phyloP scores from a whole-genome alignment of 2,329 filamentous ascomycete genomes.

The Aspergillus fumigatiaffinis region DNA sequence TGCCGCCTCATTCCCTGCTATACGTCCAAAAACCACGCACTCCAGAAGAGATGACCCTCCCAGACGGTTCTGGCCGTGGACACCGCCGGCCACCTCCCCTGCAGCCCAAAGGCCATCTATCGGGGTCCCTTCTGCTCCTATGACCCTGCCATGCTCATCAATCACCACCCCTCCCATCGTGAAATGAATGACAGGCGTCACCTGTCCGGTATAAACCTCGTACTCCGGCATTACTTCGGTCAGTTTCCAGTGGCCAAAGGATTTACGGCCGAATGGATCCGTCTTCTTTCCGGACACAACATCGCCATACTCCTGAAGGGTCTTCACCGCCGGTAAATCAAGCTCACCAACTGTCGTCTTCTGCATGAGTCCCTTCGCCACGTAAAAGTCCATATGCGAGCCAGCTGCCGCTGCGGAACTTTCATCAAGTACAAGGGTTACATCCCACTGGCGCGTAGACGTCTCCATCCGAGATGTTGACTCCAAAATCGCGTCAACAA shows the following conservation, averaged over 20 bases:
- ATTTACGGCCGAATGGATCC: constrained; percentile 47
- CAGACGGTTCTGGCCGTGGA: constrained; percentile 61
- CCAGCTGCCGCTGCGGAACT: constrained; percentile 51
- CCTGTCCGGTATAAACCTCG: constrained; percentile 54
- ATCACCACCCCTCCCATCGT: constrained; percentile 64
- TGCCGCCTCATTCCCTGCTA: constrained; percentile 51
- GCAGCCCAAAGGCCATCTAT: constrained; percentile 60
- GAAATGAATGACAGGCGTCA: constrained; percentile 63
- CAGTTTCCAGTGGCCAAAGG: constrained; percentile 56
- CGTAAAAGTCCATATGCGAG: constrained; percentile 60
- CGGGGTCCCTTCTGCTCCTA: constrained; percentile 40
- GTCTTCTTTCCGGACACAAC: constrained; percentile 37
- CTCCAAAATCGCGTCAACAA: constrained; percentile 52
- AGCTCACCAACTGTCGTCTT: constrained; percentile 55
- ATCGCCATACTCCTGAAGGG: constrained; percentile 50
- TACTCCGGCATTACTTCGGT: constrained; percentile 47
- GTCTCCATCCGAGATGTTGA: constrained; percentile 17
- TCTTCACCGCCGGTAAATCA: constrained; percentile 33
- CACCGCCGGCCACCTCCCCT: constrained; percentile 61
- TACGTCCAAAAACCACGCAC: constrained; percentile 61
- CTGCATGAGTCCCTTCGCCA: constrained; percentile 58
- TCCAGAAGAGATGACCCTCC: constrained; percentile 61
- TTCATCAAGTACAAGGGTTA: constrained; percentile 58
- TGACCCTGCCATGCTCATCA: constrained; percentile 50
- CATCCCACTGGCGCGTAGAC: constrained; percentile 53